Base-by-base conservation (phyloP, 2,329 filamentous ascomycete genomes). In the Paecilomyces variotii region DNA sequence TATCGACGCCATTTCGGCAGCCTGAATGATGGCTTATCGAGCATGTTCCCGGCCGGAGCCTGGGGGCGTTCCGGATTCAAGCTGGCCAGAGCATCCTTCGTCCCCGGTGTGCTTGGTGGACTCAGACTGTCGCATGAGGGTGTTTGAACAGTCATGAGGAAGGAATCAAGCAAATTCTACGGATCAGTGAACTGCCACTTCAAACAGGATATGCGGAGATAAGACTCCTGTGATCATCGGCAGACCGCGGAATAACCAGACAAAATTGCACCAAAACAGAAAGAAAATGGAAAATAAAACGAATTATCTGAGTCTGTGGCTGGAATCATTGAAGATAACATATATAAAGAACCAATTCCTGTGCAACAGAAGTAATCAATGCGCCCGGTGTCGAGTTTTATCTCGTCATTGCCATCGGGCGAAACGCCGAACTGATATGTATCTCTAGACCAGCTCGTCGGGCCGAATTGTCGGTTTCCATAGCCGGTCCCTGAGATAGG, bases 1-100 rank as follows among this genome's bases (percentile, higher is more conserved):
- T 61, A 70, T 67, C 78, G 78, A 27, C 69, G 70, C 74, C 74
- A 76, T 57, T 54, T 57, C 7, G 72, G 70, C 14, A 45, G 39
- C 14, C n/a, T 45, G 12, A 45, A 45, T 2, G 39, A 45, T 7
- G 39, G 39, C 39, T 45, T 45, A 14, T 45, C n/a, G n/a, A 45
- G 39, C 39, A 19, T 45, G 19, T 45, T 45, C n/a, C 4, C 39
- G n/a, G 39, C 39, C n/a, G 39, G 39, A n/a, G 39, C 39, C 7
- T 45, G 14, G 5, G n/a, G 39, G 2, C 39, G n/a, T 10, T 45
- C 39, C n/a, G 39, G 39, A 19, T 45, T 14, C 14, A 45, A 1
- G 5, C 4, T 45, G 39, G 39, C n/a, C n/a, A 45, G 39, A 45
- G n/a, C 39, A 45, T 45, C 39, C 19, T 45, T 45, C n/a, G 39